Base-by-base conservation (phyloP, 148 eudicot species). In the Limonium bicolor region DNA sequence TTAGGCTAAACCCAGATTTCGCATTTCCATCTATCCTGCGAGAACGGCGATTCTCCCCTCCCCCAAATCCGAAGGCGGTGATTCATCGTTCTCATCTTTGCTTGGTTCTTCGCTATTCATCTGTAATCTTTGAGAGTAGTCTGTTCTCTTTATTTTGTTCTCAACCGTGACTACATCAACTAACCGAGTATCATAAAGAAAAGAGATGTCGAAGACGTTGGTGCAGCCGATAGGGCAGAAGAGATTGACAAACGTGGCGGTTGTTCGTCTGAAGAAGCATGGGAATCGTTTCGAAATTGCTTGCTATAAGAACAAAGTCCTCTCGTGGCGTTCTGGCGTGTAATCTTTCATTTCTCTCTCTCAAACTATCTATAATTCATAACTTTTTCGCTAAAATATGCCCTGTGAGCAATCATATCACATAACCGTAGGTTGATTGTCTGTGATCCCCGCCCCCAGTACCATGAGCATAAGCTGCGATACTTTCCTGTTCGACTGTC, bases 251-350 rank as follows among this genome's bases (percentile, higher is more conserved):
- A 88, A 88, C 57, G 97, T 88, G 3, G 94, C 97, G 13, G 92
- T 90, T 0, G 97, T 90, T n/a, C 78, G 97, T 6, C 56, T 84
- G 24, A 90, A 90, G 73, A 90, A 77, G 36, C 93, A 67, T 16
- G 97, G 95, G 16, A 41, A 41, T 41, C 95, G 97, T 28, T 90
- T 90, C 58, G 97, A 90, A 45, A 90, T 88, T 44, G 97, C 97
- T 37, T 88, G 97, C 63, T 90, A 74, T 76, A 90, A 90, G 69
- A 90, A 90, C 87, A 90, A 80, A 62, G 97, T 84, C 74, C 87
- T 84, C 61, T 90, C 97, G 0, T 90, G 97, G 95, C 95, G 97
- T 15, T 84, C 93, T 16, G 59, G 68, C 52, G 85, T 80, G 93
- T 90, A n/a, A n/a, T n/a, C n/a, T n/a, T n/a, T n/a, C 64, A 16